phyloP scores from a whole-genome alignment of 1,284 basidiomycete species.

The Austroboletus olivaceoglutinosus region DNA sequence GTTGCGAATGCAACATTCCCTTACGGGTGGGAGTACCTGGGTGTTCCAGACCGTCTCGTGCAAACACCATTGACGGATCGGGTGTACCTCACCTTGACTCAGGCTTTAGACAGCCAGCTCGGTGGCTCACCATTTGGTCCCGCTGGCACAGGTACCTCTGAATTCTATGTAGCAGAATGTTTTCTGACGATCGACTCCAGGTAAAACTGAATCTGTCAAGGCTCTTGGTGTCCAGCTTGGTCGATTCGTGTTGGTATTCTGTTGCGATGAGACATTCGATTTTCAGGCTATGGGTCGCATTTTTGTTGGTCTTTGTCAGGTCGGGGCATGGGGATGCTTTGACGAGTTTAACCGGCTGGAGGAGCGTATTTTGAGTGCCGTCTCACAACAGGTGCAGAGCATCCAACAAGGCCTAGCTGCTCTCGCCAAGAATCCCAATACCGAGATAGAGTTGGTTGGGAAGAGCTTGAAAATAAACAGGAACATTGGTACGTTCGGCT shows the following conservation, averaged over 20 bases:
- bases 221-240: slow-evolving; percentile 97
- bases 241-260: slow-evolving; percentile 97
- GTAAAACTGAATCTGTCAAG: slow-evolving; percentile 99
- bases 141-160: slow-evolving; percentile 84
- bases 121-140: slow-evolving; percentile 98
- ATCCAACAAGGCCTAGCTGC: slow-evolving; percentile 94
- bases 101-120: slow-evolving; percentile 91
- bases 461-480: slow-evolving; percentile 91
- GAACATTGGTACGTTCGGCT: slow-evolving; percentile 69
- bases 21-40: slow-evolving; percentile 99
- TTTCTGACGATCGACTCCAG: slow-evolving; percentile 37
- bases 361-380: slow-evolving; percentile 95
- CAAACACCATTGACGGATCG: slow-evolving; percentile 98
- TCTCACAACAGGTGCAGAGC: slow-evolving; percentile 98
- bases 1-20: slow-evolving; percentile 94
- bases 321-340: slow-evolving; percentile 99
- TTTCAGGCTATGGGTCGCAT: slow-evolving; percentile 99
- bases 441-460: slow-evolving; percentile 94
- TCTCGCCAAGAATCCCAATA: slow-evolving; percentile 77
- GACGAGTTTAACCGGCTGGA: slow-evolving; percentile 98
- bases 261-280: slow-evolving; percentile 99
- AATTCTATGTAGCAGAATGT: not conserved
- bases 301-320: slow-evolving; percentile 97
- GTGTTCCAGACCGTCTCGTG: slow-evolving; percentile 94
- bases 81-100: slow-evolving; percentile 95